Percentiles rank a stretch among this genome's conserved stretches.
phyloP scores from a whole-genome alignment of 169 alveolate genomes.

The Plasmodium ovale region DNA sequence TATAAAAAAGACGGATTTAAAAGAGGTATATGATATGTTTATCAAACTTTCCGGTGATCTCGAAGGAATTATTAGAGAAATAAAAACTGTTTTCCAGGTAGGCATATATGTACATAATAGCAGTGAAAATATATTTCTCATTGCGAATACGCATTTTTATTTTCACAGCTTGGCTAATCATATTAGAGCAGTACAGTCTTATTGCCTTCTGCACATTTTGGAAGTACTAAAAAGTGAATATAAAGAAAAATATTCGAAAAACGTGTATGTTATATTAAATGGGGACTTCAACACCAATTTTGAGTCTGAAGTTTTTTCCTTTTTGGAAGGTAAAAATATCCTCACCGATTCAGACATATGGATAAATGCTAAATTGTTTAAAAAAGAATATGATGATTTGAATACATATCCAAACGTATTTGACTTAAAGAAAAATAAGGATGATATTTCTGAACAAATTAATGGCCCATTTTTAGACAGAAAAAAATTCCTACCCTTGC shows the following conservation, averaged over 20 bases:
- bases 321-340: conserved; percentile 56
- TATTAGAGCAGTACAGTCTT: conserved; percentile 57
- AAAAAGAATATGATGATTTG: conserved; percentile 72
- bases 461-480: conserved; percentile 62
- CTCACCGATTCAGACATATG: conserved; percentile 35
- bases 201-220: conserved; percentile 35
- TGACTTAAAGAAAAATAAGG: conserved; percentile 14
- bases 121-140: conserved; percentile 10
- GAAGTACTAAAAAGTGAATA: conserved; percentile 34
- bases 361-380: conserved; percentile 54
- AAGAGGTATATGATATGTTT: conserved; percentile 48
- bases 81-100: conserved; percentile 60
- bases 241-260: conserved; percentile 21
- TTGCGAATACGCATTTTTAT: conserved; percentile 73
- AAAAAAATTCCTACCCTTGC: conserved; percentile 44
- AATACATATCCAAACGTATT: conserved; percentile 63
- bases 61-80: conserved; percentile 54
- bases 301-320: conserved; percentile 70
- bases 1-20: conserved; percentile 32
- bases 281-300: conserved; percentile 71
- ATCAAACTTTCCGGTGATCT: conserved; percentile 17
- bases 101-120: conserved; percentile 64
- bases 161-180: conserved; percentile 70
- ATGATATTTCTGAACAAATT: conserved; percentile 9
- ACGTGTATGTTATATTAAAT: conserved; percentile 34